Conservation (phyloP, 2,329 filamentous ascomycete genomes). For the Dothistroma septosporum region DNA sequence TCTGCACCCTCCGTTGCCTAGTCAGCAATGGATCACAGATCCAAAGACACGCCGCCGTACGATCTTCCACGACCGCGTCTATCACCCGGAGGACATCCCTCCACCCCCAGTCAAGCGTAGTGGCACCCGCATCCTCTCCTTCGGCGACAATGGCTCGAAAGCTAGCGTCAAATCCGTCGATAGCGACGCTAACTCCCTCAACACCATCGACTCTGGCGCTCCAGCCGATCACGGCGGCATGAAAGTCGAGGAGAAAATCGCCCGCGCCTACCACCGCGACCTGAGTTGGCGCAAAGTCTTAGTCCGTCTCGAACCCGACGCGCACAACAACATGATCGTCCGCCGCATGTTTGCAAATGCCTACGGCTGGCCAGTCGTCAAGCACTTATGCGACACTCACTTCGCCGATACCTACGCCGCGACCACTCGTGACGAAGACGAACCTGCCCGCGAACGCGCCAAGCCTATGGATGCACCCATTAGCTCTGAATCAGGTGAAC, state of each 20-base stretch:
- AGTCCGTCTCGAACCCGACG: constrained; percentile 90
- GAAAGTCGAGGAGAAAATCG: constrained; percentile 97
- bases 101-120: constrained; percentile 58
- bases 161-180: constrained; percentile 11
- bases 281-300: constrained; percentile 95
- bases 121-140: constrained; percentile 35
- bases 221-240: constrained; percentile 59
- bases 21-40: constrained; percentile 75
- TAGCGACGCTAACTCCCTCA: constrained; percentile 9
- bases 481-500: constrained; percentile 45
- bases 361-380: constrained; percentile 94
- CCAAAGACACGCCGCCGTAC: constrained; percentile 76
- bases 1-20: constrained; percentile 81
- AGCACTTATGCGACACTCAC: constrained; percentile 91
- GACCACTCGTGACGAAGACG: constrained; percentile 62
- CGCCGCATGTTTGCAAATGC: constrained; percentile 95
- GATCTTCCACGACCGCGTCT: constrained; percentile 95
- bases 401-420: constrained; percentile 73
- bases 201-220: constrained; percentile 12
- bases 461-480: constrained; percentile 51
- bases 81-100: constrained; percentile 90
- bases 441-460: constrained; percentile 65
- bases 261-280: constrained; percentile 86
- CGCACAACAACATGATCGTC: constrained; percentile 97
- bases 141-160: constrained; percentile 31